These are phyloP conservation scores for Butyriboletus loyo DNA, from an alignment of 768 basidiomycete genomes.

Conservation along the genomic window DNA sequence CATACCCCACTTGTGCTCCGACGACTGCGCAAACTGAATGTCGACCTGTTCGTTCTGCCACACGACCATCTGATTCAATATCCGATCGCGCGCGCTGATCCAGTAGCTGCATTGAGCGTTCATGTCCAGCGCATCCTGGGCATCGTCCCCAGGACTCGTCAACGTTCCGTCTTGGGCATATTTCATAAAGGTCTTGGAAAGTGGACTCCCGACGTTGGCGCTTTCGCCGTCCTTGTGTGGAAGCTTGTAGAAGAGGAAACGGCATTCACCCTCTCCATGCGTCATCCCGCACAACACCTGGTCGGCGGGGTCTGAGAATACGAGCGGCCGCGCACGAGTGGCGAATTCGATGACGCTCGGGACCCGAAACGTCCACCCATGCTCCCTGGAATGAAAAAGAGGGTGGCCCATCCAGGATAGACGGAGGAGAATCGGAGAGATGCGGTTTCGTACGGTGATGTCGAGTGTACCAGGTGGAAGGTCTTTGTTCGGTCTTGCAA, in stretches of 20 bases:
- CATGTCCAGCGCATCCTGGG: slow-evolving; percentile 83
- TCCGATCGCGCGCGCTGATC: slow-evolving; percentile 91
- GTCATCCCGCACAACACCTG: slow-evolving; percentile 48
- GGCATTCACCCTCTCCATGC: slow-evolving; percentile 35
- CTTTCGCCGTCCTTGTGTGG: slow-evolving; percentile 95
- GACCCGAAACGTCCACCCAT: slow-evolving; percentile 92
- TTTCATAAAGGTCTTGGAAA: slow-evolving; percentile 86
- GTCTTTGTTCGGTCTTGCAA: slow-evolving; percentile 69
- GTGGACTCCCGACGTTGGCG: slow-evolving; percentile 92
- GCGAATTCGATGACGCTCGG: slow-evolving; percentile 43
- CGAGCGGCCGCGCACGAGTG: slow-evolving; percentile 45
- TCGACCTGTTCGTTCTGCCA: slow-evolving; percentile 59
- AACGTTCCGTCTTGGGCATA: slow-evolving; percentile 85
- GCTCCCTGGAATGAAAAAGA: slow-evolving; percentile 77
- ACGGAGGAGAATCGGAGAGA: slow-evolving; percentile 80
- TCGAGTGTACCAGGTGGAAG: slow-evolving; percentile 71
- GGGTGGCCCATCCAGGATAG: slow-evolving; percentile 88
- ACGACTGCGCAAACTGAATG: slow-evolving; percentile 46
- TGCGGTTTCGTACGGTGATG: slow-evolving; percentile 77
- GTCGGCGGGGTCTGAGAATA: slow-evolving; percentile 66
- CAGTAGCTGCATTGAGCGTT: slow-evolving; percentile 96
- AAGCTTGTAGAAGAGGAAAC: slow-evolving; percentile 80
- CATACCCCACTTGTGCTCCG: slow-evolving; percentile 69
- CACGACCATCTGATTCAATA: slow-evolving; percentile 89
- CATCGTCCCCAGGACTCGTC: slow-evolving; percentile 76